Evolutionary conservation across 441 rosid species (phyloP).

Genomic region (Erysimum pusillum): DNA sequence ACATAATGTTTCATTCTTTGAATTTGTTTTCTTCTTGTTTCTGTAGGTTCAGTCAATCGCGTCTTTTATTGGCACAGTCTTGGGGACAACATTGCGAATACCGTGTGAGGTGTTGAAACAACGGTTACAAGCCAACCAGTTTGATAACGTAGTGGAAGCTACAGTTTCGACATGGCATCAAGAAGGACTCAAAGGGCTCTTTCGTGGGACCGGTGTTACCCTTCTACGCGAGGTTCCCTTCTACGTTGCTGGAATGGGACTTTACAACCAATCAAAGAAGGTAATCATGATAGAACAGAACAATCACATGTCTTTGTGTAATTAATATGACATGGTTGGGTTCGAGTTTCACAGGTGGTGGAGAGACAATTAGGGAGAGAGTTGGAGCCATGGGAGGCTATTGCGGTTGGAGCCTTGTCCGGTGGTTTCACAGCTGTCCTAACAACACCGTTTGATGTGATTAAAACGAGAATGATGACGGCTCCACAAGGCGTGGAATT

Average conservation of each 20-base stretch:
- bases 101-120: slow-evolving; percentile 97
- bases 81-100: slow-evolving; percentile 89
- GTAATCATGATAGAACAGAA: slow-evolving; percentile 44
- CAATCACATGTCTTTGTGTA: background rate
- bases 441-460: slow-evolving; percentile 93
- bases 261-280: slow-evolving; percentile 90
- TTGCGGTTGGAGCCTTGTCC: slow-evolving; percentile 83
- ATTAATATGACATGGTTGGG: slow-evolving; percentile 1
- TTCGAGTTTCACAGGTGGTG: slow-evolving; percentile 56
- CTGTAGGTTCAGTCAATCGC: slow-evolving; percentile 85
- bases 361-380: slow-evolving; percentile 77
- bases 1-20: slow-evolving; percentile 7
- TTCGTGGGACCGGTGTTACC: slow-evolving; percentile 94
- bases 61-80: slow-evolving; percentile 81
- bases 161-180: slow-evolving; percentile 79
- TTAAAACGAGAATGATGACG: slow-evolving; percentile 96
- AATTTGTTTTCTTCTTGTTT: background rate
- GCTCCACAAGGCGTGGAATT: slow-evolving; percentile 75
- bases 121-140: slow-evolving; percentile 88
- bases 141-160: slow-evolving; percentile 86
- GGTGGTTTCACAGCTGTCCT: slow-evolving; percentile 93
- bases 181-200: slow-evolving; percentile 86
- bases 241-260: slow-evolving; percentile 94
- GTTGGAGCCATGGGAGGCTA: slow-evolving; percentile 87
- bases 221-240: slow-evolving; percentile 94